Evolutionary conservation across 768 basidiomycete species (phyloP).

Genomic region (Scleroderma citrinum): DNA sequence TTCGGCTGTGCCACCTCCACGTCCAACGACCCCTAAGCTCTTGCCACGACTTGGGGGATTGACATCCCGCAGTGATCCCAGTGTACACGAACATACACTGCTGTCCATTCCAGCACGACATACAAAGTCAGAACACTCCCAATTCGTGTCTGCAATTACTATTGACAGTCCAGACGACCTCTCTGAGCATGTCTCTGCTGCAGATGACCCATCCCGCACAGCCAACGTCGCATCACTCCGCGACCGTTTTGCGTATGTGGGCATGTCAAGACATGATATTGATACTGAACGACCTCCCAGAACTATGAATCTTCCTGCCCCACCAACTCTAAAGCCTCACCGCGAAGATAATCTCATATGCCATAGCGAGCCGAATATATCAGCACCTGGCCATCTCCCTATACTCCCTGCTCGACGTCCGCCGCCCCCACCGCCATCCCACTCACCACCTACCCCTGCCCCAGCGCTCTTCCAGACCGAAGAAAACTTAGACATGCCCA

Average conservation of each 20-base stretch:
- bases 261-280: background rate
- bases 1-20: conserved; percentile 4
- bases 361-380: conserved; percentile 20
- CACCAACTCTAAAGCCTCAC: conserved; percentile 18
- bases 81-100: conserved; percentile 6
- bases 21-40: conserved; percentile 14
- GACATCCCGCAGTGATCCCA: conserved; percentile 17
- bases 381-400: conserved; percentile 16
- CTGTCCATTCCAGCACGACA: conserved; percentile 16
- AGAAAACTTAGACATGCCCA: conserved; percentile 16
- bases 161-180: conserved; percentile 3
- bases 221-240: conserved; percentile 36
- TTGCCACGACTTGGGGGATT: conserved; percentile 10
- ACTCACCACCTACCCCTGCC: background rate
- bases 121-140: conserved; percentile 7
- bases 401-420: conserved; percentile 13
- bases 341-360: conserved; percentile 13
- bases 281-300: conserved; percentile 3
- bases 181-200: too few species aligned
- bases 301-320: conserved; percentile 31
- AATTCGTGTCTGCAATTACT: background rate
- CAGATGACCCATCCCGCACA: conserved; percentile 6
- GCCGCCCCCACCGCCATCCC: conserved; percentile 10
- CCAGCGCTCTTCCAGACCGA: conserved; percentile 16
- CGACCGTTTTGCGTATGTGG: conserved; percentile 25